phyloP scores from a whole-genome alignment of 768 basidiomycete species.

The Pleurotus citrinopileatus region DNA sequence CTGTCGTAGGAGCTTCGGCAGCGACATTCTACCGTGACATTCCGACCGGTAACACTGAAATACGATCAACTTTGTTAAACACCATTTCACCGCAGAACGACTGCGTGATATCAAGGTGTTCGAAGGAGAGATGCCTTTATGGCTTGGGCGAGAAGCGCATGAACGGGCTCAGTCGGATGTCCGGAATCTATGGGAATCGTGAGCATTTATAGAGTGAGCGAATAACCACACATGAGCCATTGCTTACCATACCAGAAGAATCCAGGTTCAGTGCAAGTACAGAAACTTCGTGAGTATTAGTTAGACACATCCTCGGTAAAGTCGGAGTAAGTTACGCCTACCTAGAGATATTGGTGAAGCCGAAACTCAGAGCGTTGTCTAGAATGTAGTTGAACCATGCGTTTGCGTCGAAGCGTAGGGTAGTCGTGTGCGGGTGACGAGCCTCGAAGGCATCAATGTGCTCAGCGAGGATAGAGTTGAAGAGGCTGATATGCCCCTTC shows the following conservation, averaged over 20 bases:
- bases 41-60: no score
- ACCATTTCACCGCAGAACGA: no score
- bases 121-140: constrained; percentile 32
- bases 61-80: no score
- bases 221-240: not conserved
- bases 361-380: constrained; percentile 35
- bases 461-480: constrained; percentile 37
- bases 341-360: constrained; percentile 51
- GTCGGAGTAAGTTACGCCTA: constrained; percentile 29
- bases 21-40: no score
- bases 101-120: no score
- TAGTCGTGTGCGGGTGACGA: constrained; percentile 33
- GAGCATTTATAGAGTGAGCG: no score
- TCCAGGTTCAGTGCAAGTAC: constrained; percentile 43
- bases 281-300: constrained; percentile 32
- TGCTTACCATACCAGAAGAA: constrained; percentile 57
- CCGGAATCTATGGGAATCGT: constrained; percentile 34
- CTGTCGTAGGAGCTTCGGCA: no score
- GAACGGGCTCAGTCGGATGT: constrained; percentile 49
- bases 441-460: constrained; percentile 32
- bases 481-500: constrained; percentile 36
- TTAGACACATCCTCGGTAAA: constrained; percentile 43
- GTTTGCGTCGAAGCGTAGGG: constrained; percentile 50
- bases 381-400: constrained; percentile 45
- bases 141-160: constrained; percentile 40